Conservation (phyloP, 176 grass and related monocot genomes). For the Saccharum officinarum region DNA sequence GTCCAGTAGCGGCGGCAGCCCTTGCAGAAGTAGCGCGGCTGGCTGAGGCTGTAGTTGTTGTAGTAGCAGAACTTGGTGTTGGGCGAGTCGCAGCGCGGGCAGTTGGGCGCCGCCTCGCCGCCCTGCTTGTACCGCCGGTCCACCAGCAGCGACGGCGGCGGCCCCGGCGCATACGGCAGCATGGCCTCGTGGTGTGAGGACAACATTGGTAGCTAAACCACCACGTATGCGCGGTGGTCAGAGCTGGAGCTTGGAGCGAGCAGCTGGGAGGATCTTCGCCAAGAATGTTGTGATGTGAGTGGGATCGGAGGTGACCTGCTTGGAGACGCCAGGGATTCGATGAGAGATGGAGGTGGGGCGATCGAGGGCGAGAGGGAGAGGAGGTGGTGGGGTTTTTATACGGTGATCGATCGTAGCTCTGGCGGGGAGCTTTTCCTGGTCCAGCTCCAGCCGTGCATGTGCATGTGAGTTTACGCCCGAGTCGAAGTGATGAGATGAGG, state of each 20-base stretch:
- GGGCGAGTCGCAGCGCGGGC: slow-evolving; percentile 81
- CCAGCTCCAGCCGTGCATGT: slow-evolving; percentile 48
- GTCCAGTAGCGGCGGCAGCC: slow-evolving; percentile 92
- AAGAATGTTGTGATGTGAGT: slow-evolving; percentile 39
- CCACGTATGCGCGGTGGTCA: neutral
- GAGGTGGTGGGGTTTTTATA: slow-evolving; percentile 47
- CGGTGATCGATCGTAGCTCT: slow-evolving; percentile 6
- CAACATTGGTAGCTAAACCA: slow-evolving; percentile 33
- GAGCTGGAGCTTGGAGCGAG: neutral
- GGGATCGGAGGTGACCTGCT: slow-evolving; percentile 8
- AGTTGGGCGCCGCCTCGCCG: slow-evolving; percentile 62
- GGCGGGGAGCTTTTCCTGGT: slow-evolving; percentile 19
- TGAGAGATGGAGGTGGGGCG: neutral
- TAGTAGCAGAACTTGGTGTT: slow-evolving; percentile 99
- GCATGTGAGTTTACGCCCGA: slow-evolving; percentile 51
- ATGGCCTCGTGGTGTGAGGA: slow-evolving; percentile 61
- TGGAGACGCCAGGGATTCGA: neutral
- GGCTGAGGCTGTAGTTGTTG: slow-evolving; percentile 98
- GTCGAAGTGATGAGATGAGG: neutral
- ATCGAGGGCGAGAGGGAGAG: slow-evolving; percentile 11
- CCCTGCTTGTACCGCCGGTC: slow-evolving; percentile 69
- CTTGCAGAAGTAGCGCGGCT: slow-evolving; percentile 98
- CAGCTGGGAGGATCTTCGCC: neutral
- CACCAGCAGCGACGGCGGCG: slow-evolving; percentile 42
- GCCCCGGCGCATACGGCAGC: slow-evolving; percentile 48